A percentile compares a stretch with the other conserved stretches of the same genome.
These are phyloP conservation scores for Mortierella sp. DNA, from an alignment of 371 early-diverging fungal species.

Conservation along the genomic window DNA sequence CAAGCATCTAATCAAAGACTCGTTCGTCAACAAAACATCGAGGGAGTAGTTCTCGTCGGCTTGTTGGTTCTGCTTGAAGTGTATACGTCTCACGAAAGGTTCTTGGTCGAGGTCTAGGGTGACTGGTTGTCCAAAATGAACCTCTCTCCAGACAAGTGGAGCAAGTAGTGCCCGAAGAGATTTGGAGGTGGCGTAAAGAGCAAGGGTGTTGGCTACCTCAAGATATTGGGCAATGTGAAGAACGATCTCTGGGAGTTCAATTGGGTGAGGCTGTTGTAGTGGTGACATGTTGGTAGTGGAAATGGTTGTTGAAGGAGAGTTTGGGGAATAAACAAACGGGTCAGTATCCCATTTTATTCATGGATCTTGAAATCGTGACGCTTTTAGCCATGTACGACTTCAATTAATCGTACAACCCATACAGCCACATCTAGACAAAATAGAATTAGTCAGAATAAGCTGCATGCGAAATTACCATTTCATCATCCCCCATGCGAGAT, in stretches of 20 bases:
- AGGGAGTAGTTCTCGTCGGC: background rate
- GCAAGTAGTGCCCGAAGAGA: constrained; percentile 4
- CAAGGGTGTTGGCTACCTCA: constrained; percentile 4
- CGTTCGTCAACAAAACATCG: background rate
- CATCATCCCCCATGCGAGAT: no score
- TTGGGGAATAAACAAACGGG: no score
- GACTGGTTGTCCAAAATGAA: constrained; percentile 7
- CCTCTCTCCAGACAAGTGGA: constrained; percentile 24
- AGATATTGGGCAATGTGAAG: constrained; percentile 12
- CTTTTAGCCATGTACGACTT: no score
- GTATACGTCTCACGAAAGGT: background rate
- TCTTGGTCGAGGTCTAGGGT: background rate
- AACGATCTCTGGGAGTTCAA: constrained; percentile 10
- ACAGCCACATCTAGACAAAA: no score
- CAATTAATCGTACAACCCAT: no score
- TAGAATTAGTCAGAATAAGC: no score
- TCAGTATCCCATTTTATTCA: no score
- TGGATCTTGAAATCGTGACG: no score
- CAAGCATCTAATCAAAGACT: background rate
- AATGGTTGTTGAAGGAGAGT: no score
- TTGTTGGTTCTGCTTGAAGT: background rate
- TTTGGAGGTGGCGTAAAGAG: constrained; percentile 9
- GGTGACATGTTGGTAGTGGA: no score
- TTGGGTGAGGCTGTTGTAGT: background rate
- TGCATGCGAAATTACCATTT: no score